Evolutionary conservation across 1,284 basidiomycete species (phyloP), one percentile per base, ranked within the genome.

Genomic region (Vanrija sp.): DNA sequence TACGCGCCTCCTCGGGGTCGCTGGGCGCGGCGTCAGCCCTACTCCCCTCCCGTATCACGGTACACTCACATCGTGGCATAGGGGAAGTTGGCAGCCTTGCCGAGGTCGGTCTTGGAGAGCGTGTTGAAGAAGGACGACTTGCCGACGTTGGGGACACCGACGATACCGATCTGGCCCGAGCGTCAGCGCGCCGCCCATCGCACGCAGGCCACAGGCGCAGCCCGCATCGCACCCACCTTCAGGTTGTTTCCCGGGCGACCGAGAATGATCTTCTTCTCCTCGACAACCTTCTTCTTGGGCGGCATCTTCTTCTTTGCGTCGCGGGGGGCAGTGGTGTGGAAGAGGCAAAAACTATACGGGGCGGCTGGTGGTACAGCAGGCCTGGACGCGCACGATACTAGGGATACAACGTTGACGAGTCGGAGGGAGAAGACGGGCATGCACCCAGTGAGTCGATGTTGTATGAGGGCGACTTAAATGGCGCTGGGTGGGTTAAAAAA

Each of bases 61-160:
- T 4, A 15, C 22, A 56, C 71, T 63, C 38, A 74, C 72, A 97
- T 96, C 49, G 94, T 97, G 14, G 93, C 93, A 69, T 98, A 99
- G 18, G 96, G 96, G 75, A 96, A 99, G 82, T 99, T 99, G 76
- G 93, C 93, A 43, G 91, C 86, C 77, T 96, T 95, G 64, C 90
- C 95, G n/a, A 98, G 83, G 77, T 71, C 68, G 19, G 73, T 97
- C 88, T 98, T 86, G 51, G 96, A 94, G 52, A 98, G 84, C 43
- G 84, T 87, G 78, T 99, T 99, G 85, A 93, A 93, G 77, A 91
- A 90, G 18, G 89, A 92, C 1, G 88, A 91, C 78, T 94, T 94
- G 63, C 91, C 91, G 67, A 95, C 91, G 75, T 96, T 96, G 56
- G 92, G 92, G 42, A 97, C 75, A 72, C 92, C 93, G 80, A 97